A percentile compares a stretch with the other conserved stretches of the same genome.
Conservation (phyloP, 352 stramenopile species). For the Phytophthora fragariae region DNA sequence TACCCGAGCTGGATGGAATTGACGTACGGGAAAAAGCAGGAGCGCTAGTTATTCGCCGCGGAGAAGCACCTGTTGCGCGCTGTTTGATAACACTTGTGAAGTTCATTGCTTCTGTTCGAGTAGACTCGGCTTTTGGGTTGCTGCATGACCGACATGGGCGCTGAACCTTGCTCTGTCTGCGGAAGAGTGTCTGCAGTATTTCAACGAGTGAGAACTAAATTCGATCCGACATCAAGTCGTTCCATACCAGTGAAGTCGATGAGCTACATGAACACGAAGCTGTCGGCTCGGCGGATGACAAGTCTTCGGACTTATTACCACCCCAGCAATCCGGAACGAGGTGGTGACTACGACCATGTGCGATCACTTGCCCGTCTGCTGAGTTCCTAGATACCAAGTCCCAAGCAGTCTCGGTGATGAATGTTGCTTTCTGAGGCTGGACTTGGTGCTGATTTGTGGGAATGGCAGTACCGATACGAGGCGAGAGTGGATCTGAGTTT, state of each 20-base stretch:
- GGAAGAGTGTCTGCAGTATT: slow-evolving; percentile 31
- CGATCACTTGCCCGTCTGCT: background rate
- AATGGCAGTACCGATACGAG: background rate
- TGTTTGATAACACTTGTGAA: slow-evolving; percentile 67
- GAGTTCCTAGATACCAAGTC: slow-evolving; percentile 1
- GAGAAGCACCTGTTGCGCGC: slow-evolving; percentile 45
- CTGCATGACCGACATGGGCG: slow-evolving; percentile 31
- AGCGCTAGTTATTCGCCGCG: slow-evolving; percentile 35
- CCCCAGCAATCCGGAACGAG: background rate
- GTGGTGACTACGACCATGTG: background rate
- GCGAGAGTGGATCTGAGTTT: background rate
- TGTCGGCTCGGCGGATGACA: slow-evolving; percentile 11
- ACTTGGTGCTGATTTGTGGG: slow-evolving; percentile 3
- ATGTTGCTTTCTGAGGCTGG: slow-evolving; percentile 9
- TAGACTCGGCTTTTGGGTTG: background rate
- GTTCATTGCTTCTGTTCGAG: slow-evolving; percentile 17
- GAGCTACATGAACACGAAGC: slow-evolving; percentile 30
- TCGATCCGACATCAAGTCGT: background rate
- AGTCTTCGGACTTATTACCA: slow-evolving; percentile 15
- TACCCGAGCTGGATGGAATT: background rate
- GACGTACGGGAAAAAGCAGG: slow-evolving; percentile 40
- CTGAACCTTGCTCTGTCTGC: slow-evolving; percentile 32
- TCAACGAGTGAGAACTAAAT: background rate
- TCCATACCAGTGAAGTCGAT: slow-evolving; percentile 32
- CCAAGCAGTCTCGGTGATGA: slow-evolving; percentile 33